phyloP scores from a whole-genome alignment of 352 stramenopile genomes.

The Thalassiosira pacifica region DNA sequence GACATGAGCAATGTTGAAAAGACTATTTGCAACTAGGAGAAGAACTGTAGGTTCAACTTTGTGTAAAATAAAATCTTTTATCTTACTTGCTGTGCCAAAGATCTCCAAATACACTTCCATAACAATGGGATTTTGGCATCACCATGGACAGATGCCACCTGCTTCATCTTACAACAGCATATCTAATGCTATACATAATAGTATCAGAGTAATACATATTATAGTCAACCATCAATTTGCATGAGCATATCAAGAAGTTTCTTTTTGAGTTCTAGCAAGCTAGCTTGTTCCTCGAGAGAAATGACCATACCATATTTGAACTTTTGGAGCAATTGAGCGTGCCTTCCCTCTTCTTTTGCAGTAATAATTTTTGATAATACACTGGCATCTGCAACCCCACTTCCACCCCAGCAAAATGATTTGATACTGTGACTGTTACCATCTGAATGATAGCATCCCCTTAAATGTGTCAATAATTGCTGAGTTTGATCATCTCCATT shows the following conservation, averaged over 20 bases:
- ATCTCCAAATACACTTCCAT: too few relatives aligned
- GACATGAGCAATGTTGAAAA: too few relatives aligned
- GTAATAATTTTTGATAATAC: conserved; percentile 23
- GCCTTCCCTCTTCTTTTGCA: not conserved
- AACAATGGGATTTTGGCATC: too few relatives aligned
- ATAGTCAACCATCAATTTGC: conserved; percentile 32
- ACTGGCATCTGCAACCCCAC: conserved; percentile 21
- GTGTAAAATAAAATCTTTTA: too few relatives aligned
- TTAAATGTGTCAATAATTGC: conserved; percentile 24
- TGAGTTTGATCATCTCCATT: not conserved
- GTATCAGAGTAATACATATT: too few relatives aligned
- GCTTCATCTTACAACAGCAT: too few relatives aligned
- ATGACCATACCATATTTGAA: conserved; percentile 61
- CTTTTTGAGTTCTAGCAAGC: conserved; percentile 51
- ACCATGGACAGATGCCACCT: too few relatives aligned
- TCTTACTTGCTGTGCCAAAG: too few relatives aligned
- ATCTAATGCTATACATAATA: too few relatives aligned
- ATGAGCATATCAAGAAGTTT: conserved; percentile 41
- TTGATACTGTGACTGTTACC: not conserved
- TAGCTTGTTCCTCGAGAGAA: conserved; percentile 68
- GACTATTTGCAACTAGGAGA: too few relatives aligned
- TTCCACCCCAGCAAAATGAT: conserved; percentile 41
- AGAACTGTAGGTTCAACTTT: too few relatives aligned
- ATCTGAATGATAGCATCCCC: conserved; percentile 10
- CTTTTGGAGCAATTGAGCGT: conserved; percentile 27